A percentile compares a stretch with the other conserved stretches of the same genome.
phyloP scores from a whole-genome alignment of 768 basidiomycete species.

The Porphyrellus cyaneotinctus region DNA sequence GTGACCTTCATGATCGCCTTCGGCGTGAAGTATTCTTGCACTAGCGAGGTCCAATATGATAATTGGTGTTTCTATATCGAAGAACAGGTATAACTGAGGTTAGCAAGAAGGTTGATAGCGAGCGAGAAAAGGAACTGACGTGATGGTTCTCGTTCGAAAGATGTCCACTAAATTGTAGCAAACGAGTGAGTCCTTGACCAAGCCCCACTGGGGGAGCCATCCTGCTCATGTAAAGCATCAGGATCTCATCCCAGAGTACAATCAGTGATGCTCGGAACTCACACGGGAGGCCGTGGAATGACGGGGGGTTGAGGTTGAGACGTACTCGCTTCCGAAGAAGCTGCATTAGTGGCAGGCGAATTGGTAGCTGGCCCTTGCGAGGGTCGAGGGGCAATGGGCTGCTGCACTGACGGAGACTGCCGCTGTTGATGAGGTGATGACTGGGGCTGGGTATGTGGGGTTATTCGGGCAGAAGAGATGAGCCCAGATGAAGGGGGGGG shows the following conservation, averaged over 20 bases:
- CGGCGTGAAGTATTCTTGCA: conserved; percentile 67
- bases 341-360: conserved; percentile 21
- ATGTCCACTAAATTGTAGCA: conserved; percentile 68
- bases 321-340: conserved; percentile 29
- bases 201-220: conserved; percentile 39
- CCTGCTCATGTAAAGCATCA: conserved; percentile 24
- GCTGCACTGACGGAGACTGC: conserved; percentile 34
- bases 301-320: conserved; percentile 32
- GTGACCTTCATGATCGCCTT: conserved; percentile 75
- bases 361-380: conserved; percentile 26
- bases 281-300: conserved; percentile 30
- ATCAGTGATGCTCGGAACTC: conserved; percentile 14
- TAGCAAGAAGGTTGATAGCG: neutral
- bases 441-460: conserved; percentile 34
- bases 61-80: conserved; percentile 53
- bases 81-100: conserved; percentile 1
- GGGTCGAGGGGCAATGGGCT: conserved; percentile 36
- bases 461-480: conserved; percentile 29
- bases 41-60: conserved; percentile 61
- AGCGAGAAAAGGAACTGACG: conserved; percentile 22
- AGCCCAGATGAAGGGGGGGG: conserved; percentile 32
- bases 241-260: conserved; percentile 4
- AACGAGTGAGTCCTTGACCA: conserved; percentile 60
- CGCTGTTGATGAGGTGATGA: conserved; percentile 32
- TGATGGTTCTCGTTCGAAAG: conserved; percentile 54